Evolutionary conservation across 139 green algal genomes (phyloP).

Genomic region (Gonium pectorale): DNA sequence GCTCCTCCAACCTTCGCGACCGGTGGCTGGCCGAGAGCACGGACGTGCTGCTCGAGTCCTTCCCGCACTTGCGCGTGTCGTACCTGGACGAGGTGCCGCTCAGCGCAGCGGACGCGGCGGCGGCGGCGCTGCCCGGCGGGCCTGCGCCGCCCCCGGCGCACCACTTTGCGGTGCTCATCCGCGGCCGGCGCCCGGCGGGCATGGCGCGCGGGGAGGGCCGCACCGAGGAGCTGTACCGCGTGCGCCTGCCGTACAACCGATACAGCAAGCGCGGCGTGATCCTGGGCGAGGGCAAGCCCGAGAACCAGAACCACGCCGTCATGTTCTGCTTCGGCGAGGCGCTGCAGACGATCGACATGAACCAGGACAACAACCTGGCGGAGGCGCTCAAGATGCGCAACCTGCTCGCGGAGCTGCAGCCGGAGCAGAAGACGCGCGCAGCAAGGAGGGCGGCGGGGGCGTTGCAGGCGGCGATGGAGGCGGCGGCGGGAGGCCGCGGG

Average conservation of each 20-base stretch:
- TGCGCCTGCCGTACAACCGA: slow-evolving; percentile 74
- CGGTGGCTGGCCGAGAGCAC: slow-evolving; percentile 39
- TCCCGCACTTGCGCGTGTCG: slow-evolving; percentile 33
- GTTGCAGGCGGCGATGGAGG: neutral
- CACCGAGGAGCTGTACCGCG: slow-evolving; percentile 51
- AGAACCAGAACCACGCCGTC: slow-evolving; percentile 88
- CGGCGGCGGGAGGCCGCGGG: too few species aligned
- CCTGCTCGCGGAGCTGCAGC: slow-evolving; percentile 35
- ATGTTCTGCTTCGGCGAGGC: slow-evolving; percentile 81
- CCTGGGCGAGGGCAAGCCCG: slow-evolving; percentile 86
- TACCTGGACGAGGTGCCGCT: neutral
- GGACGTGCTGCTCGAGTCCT: slow-evolving; percentile 46
- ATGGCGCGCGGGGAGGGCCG: neutral
- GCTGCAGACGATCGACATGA: slow-evolving; percentile 90
- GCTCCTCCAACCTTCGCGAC: slow-evolving; percentile 22
- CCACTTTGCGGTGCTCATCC: slow-evolving; percentile 35
- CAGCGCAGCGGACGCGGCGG: neutral
- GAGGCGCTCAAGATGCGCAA: slow-evolving; percentile 88
- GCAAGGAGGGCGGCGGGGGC: neutral
- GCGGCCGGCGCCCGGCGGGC: neutral
- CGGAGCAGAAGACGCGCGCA: neutral
- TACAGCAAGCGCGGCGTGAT: slow-evolving; percentile 52
- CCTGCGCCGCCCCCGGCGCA: neutral
- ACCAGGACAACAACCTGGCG: slow-evolving; percentile 87
- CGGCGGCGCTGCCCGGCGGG: neutral